A percentile compares a stretch with the other conserved stretches of the same genome.
Evolutionary conservation across 2,329 filamentous ascomycete species (phyloP).

Genomic region (Aspergillus sp.): DNA sequence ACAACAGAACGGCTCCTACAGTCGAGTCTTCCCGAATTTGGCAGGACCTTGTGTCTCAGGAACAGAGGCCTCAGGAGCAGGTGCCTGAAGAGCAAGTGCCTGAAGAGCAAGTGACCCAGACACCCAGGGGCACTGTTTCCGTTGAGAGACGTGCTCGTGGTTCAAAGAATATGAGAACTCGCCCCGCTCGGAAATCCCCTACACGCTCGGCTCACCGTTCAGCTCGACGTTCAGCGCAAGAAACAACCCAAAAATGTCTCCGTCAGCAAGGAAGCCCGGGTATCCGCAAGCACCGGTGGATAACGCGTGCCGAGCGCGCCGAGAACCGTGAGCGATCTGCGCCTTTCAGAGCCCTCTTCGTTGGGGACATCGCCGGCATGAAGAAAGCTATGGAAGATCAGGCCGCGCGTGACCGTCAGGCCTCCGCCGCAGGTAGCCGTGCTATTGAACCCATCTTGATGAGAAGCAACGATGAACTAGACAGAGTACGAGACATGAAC

Average conservation of each 20-base stretch:
- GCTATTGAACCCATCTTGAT: background rate
- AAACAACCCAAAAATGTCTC: no score
- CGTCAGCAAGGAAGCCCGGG: background rate
- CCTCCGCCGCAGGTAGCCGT: background rate
- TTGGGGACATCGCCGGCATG: background rate
- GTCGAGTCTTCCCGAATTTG: background rate
- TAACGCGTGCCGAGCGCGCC: slow-evolving; percentile 3
- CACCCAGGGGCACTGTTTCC: no score
- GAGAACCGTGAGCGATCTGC: background rate
- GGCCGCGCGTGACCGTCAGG: background rate
- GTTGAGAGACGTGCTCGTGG: no score
- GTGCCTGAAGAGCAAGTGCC: no score
- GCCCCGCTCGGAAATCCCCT: background rate
- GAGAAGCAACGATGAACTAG: background rate
- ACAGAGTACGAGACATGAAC: no score
- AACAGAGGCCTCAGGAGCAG: no score
- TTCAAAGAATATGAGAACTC: no score
- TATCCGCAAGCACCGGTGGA: slow-evolving; percentile 5
- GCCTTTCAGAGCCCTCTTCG: background rate
- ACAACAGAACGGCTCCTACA: background rate
- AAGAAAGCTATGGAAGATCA: background rate
- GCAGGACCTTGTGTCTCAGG: background rate
- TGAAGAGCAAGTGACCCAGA: no score
- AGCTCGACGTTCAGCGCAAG: no score
- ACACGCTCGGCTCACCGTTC: no score